These are phyloP conservation scores for Colletotrichum tropicicola DNA, from an alignment of 2,329 filamentous ascomycete genomes.

Conservation along the genomic window DNA sequence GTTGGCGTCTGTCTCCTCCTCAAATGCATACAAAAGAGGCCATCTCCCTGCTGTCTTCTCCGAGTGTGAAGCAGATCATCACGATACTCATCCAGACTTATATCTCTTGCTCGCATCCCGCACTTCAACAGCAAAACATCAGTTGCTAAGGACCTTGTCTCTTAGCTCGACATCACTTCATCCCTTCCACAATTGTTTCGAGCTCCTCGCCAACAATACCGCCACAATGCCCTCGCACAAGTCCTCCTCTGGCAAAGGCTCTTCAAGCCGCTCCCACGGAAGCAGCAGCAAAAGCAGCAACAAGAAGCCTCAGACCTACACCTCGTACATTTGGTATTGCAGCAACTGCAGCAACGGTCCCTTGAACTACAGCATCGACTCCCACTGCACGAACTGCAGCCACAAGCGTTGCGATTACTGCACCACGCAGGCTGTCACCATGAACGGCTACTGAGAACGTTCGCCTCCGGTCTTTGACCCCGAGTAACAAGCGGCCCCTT, in stretches of 20 bases:
- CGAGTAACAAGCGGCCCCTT: too few species aligned
- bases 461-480: too few species aligned
- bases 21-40: too few species aligned
- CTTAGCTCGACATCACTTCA: neutral
- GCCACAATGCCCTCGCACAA: neutral
- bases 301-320: neutral
- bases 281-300: neutral
- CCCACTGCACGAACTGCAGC: neutral
- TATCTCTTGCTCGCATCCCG: too few species aligned
- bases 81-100: too few species aligned
- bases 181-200: neutral
- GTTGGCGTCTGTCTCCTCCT: too few species aligned
- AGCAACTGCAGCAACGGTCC: neutral
- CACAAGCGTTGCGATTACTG: neutral
- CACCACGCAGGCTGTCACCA: neutral
- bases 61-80: too few species aligned
- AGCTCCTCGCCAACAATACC: neutral
- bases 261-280: neutral
- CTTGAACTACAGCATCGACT: neutral
- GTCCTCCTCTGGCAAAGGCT: neutral
- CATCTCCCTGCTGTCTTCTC: too few species aligned
- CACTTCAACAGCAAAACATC: too few species aligned
- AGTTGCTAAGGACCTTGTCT: neutral
- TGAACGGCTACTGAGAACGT: neutral
- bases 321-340: neutral